Evolutionary conservation across 257 asterid genomes (phyloP), one percentile per base, ranked within the genome.

Genomic region (Gentiana macrophylla): DNA sequence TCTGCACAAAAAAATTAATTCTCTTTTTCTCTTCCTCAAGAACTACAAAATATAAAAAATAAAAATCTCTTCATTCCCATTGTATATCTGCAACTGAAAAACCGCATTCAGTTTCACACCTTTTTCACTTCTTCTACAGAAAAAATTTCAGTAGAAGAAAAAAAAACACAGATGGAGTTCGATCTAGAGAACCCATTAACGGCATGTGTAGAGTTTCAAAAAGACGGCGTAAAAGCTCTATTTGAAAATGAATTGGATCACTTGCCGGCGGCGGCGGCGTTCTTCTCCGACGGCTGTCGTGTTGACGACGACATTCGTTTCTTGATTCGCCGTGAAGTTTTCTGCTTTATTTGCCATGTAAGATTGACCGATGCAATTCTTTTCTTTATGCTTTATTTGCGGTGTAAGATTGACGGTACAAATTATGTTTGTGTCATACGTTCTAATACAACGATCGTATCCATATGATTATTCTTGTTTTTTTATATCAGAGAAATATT

Each of bases 201-300:
- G 60, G 57, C 53, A 37, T 52, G 35, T 68, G 66, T 66, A 5
- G 77, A 67, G 52, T 36, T 49, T 24, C 65, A 60, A 5, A 47
- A 66, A 81, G 79, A 69, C 68, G 63, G 6, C 69, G 74, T 79
- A 68, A 55, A 67, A 34, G 59, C 76, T 46, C 86, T 79, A 74
- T 79, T 82, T 70, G 71, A 77, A 62, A 60, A 60, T 38, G 91
- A 82, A 59, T 55, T 79, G 49, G 73, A 77, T 63, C 83, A 79
- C 82, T 64, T 61, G 78, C 79, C 89, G 5, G 64, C 59, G 0
- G 15, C 1, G 41, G 38, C 50, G 15, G 10, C 7, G 60, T 70
- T 69, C 34, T 50, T 65, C 69, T 61, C 80, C 62, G 44, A 62
- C 48, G 35, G 65, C 12, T 37, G 1, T 41, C 11, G 66, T 35